These are phyloP conservation scores for Sophora flavescens DNA, from an alignment of 306 rosid species.

Conservation along the genomic window DNA sequence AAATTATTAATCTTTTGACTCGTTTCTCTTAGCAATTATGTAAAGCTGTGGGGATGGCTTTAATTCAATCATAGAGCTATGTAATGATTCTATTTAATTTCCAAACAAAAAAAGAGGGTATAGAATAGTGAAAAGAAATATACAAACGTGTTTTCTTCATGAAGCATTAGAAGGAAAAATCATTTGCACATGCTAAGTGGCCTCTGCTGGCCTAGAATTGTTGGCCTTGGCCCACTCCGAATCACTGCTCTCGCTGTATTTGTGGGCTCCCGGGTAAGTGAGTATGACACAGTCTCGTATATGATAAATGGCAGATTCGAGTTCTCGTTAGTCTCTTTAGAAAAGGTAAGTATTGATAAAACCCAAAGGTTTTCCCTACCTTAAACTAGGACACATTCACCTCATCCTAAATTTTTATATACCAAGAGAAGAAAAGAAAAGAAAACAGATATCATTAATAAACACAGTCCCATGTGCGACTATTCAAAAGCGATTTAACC, in stretches of 20 bases:
- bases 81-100: constrained; percentile 45
- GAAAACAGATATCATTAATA: neutral
- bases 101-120: neutral
- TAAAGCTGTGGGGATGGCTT: constrained; percentile 23
- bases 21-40: constrained; percentile 41
- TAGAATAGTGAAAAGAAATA: constrained; percentile 28
- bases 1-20: constrained; percentile 40
- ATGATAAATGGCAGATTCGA: no score
- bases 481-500: neutral
- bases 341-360: no score
- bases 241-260: constrained; percentile 35
- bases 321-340: no score
- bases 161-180: constrained; percentile 35
- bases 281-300: no score
- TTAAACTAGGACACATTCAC: no score
- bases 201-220: constrained; percentile 51
- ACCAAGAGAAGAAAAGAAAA: no score
- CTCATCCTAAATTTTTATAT: no score
- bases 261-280: neutral
- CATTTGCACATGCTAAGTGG: constrained; percentile 38
- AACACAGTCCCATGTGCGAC: constrained; percentile 29
- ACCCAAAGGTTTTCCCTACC: no score
- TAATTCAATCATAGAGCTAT: constrained; percentile 57
- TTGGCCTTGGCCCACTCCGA: constrained; percentile 47
- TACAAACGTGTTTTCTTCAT: constrained; percentile 41